These are phyloP conservation scores for Phylloporus sp. DNA, from an alignment of 768 basidiomycete genomes.

Conservation along the genomic window DNA sequence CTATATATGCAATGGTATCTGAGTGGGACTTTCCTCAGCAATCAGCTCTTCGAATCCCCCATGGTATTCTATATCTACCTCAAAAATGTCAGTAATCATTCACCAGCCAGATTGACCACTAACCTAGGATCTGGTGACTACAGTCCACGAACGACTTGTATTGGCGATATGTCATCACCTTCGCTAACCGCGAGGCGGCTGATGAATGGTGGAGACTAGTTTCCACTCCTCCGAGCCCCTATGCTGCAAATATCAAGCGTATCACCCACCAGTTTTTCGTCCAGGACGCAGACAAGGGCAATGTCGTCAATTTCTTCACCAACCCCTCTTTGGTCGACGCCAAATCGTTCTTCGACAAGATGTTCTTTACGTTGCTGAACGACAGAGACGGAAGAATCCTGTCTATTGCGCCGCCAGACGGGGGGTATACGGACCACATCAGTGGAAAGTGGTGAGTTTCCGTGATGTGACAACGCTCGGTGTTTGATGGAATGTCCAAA, in stretches of 20 bases:
- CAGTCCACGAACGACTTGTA: neutral
- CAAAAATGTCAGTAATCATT: neutral
- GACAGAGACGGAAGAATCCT: neutral
- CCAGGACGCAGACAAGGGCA: neutral
- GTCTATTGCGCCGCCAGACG: neutral
- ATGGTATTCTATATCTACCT: neutral
- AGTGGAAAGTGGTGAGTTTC: constrained; percentile 2
- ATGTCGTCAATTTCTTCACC: neutral
- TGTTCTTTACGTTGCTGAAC: constrained; percentile 2
- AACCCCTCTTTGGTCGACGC: neutral
- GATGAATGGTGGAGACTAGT: constrained; percentile 27
- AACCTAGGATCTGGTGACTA: neutral
- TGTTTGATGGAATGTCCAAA: neutral
- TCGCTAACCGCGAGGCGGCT: constrained; percentile 18
- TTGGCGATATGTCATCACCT: constrained; percentile 16
- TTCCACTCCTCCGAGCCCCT: constrained; percentile 9
- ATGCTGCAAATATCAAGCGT: neutral
- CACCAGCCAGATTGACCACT: neutral
- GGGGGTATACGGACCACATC: constrained; percentile 1
- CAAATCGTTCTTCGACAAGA: neutral
- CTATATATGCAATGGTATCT: neutral
- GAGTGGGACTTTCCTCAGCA: neutral
- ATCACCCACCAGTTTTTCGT: neutral
- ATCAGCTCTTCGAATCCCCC: neutral
- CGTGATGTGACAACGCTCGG: neutral